phyloP scores from a whole-genome alignment of 331 rosid species.

The Rosa hybrid region DNA sequence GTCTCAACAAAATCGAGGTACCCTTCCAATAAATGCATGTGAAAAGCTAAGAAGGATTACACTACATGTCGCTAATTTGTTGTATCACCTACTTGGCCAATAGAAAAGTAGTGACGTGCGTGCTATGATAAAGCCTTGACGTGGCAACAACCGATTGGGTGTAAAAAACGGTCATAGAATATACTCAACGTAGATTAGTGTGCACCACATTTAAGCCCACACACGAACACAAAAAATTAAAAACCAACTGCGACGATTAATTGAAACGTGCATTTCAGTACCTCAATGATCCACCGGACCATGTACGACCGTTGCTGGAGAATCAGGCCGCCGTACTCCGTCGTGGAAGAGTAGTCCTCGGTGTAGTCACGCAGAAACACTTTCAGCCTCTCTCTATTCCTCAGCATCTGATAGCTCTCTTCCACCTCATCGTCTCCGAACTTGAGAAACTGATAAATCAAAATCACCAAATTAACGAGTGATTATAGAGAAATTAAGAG shows the following conservation, averaged over 20 bases:
- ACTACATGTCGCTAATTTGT: background rate
- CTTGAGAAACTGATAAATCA: conserved; percentile 39
- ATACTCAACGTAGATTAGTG: conserved; percentile 4
- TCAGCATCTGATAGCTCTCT: conserved; percentile 72
- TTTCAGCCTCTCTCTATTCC: conserved; percentile 67
- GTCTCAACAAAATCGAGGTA: background rate
- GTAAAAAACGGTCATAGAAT: background rate
- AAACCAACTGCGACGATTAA: background rate
- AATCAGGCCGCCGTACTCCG: conserved; percentile 57
- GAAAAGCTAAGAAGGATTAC: background rate
- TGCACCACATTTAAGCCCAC: conserved; percentile 6
- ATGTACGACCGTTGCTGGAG: conserved; percentile 64
- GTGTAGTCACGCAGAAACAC: conserved; percentile 49
- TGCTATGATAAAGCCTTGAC: background rate
- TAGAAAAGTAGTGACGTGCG: conserved; percentile 5
- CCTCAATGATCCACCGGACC: conserved; percentile 85
- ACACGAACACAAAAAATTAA: background rate
- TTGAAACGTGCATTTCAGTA: conserved; percentile 12
- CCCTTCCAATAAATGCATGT: background rate
- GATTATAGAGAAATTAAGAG: background rate
- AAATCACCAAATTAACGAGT: background rate
- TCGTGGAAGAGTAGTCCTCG: conserved; percentile 47
- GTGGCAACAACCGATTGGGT: conserved; percentile 29
- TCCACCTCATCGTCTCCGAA: conserved; percentile 75
- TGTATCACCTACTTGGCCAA: background rate